These are phyloP conservation scores for Solanum paucissectum DNA, from an alignment of 257 asterid species.

Conservation along the genomic window DNA sequence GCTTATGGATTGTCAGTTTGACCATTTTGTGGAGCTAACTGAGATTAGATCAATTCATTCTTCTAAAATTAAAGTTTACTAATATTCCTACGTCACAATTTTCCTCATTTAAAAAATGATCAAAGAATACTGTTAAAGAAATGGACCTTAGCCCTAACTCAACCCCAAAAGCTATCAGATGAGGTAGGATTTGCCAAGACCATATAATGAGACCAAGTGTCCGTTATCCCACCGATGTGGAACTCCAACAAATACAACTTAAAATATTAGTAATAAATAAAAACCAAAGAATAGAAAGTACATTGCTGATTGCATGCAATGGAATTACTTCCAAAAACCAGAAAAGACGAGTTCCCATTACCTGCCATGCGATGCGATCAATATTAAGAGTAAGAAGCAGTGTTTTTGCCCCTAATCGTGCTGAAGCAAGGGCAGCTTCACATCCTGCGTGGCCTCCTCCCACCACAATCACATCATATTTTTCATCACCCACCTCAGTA, in stretches of 20 bases:
- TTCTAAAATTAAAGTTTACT: neutral
- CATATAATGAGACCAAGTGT: neutral
- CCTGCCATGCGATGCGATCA: constrained; percentile 99
- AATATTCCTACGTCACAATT: neutral
- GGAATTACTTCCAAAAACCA: neutral
- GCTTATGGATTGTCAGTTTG: neutral
- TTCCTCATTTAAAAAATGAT: neutral
- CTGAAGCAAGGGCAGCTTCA: constrained; percentile 98
- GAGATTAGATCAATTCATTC: neutral
- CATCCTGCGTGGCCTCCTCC: constrained; percentile 99
- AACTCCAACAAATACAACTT: neutral
- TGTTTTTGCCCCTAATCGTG: constrained; percentile 91
- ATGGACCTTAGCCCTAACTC: neutral
- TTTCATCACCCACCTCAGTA: constrained; percentile 43
- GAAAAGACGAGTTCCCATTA: neutral
- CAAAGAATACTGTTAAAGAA: neutral
- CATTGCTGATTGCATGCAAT: neutral
- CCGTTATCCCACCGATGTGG: neutral
- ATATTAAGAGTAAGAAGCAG: constrained; percentile 92
- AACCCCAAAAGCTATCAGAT: neutral
- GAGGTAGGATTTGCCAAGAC: neutral
- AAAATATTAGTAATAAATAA: neutral
- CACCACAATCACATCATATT: constrained; percentile 87
- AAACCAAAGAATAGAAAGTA: neutral
- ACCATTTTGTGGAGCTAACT: neutral